A percentile compares a stretch with the other conserved stretches of the same genome.
These are phyloP conservation scores for Cryptococcus floricola DNA, from an alignment of 1,284 basidiomycete species.

Conservation along the genomic window DNA sequence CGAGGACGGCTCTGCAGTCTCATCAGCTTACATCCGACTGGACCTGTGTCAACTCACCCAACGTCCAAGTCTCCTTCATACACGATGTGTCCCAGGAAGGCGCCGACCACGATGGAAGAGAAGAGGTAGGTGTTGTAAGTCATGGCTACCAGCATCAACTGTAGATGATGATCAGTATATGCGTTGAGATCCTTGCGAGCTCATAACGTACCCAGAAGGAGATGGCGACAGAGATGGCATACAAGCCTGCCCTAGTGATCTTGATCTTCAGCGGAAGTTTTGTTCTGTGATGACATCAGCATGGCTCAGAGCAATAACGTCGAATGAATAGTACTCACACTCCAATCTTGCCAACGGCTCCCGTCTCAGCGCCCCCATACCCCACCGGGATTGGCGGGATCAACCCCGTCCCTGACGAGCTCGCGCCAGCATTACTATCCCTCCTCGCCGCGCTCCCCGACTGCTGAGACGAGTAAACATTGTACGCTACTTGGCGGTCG, in stretches of 20 bases:
- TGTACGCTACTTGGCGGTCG: slow-evolving; percentile 34
- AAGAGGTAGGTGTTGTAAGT: slow-evolving; percentile 51
- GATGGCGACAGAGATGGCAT: slow-evolving; percentile 40
- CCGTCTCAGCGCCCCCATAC: slow-evolving; percentile 29
- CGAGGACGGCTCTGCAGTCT: slow-evolving; percentile 6
- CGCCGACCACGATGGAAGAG: slow-evolving; percentile 46
- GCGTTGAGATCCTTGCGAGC: background rate
- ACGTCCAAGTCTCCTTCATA: slow-evolving; percentile 47
- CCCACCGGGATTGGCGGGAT: slow-evolving; percentile 23
- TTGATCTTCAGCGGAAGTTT: slow-evolving; percentile 22
- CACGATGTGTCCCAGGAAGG: slow-evolving; percentile 45
- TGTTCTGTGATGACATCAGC: slow-evolving; percentile 11
- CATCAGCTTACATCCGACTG: background rate
- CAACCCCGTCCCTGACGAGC: slow-evolving; percentile 10
- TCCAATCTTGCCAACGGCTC: slow-evolving; percentile 19
- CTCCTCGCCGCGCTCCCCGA: slow-evolving; percentile 6
- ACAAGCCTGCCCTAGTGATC: slow-evolving; percentile 34
- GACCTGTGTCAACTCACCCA: slow-evolving; percentile 22
- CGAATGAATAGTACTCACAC: slow-evolving; percentile 25
- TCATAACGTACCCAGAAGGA: slow-evolving; percentile 44
- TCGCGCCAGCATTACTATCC: slow-evolving; percentile 4
- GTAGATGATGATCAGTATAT: background rate
- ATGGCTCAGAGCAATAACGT: background rate
- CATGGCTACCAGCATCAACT: slow-evolving; percentile 53
- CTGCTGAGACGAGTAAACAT: slow-evolving; percentile 21